These are phyloP conservation scores for Aspergillus fumigatiaffinis DNA, from an alignment of 2,329 filamentous ascomycete species.

Conservation along the genomic window DNA sequence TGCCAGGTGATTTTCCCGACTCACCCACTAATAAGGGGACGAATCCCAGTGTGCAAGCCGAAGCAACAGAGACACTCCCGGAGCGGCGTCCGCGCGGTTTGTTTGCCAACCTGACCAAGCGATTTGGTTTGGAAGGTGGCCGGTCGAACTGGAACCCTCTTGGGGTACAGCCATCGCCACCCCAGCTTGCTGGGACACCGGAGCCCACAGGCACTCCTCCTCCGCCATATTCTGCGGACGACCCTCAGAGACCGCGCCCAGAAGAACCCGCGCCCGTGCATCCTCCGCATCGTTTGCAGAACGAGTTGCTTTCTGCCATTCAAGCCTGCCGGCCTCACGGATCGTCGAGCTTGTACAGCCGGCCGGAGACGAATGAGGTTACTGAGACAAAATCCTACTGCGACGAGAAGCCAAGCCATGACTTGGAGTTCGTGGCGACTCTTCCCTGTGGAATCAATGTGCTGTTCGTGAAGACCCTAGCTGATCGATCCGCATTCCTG, in stretches of 20 bases:
- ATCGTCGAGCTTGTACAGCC: slow-evolving; percentile 67
- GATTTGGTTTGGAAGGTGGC: slow-evolving; percentile 62
- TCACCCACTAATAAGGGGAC: slow-evolving; percentile 52
- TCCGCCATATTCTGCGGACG: slow-evolving; percentile 38
- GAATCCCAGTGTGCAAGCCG: slow-evolving; percentile 17
- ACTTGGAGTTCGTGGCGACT: slow-evolving; percentile 68
- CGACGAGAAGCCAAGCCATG: slow-evolving; percentile 69
- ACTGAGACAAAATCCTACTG: slow-evolving; percentile 84
- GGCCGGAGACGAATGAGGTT: slow-evolving; percentile 67
- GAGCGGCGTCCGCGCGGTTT: slow-evolving; percentile 53
- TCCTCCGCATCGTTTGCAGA: slow-evolving; percentile 41
- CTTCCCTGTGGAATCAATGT: slow-evolving; percentile 69
- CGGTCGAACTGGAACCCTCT: slow-evolving; percentile 19
- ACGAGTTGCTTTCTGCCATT: slow-evolving; percentile 68
- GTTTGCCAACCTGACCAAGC: slow-evolving; percentile 65
- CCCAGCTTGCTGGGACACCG: slow-evolving; percentile 17
- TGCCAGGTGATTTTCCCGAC: slow-evolving; percentile 72
- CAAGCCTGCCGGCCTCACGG: slow-evolving; percentile 73
- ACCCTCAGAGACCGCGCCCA: slow-evolving; percentile 30
- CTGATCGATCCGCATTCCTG: slow-evolving; percentile 56
- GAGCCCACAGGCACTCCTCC: slow-evolving; percentile 25
- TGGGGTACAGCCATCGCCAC: slow-evolving; percentile 21
- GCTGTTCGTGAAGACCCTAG: slow-evolving; percentile 60
- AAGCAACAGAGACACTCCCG: slow-evolving; percentile 21
- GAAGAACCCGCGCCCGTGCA: slow-evolving; percentile 29